A percentile compares a stretch with the other conserved stretches of the same genome.
phyloP scores from a whole-genome alignment of 2,329 filamentous ascomycete genomes.

The Microcyclospora pomicola region DNA sequence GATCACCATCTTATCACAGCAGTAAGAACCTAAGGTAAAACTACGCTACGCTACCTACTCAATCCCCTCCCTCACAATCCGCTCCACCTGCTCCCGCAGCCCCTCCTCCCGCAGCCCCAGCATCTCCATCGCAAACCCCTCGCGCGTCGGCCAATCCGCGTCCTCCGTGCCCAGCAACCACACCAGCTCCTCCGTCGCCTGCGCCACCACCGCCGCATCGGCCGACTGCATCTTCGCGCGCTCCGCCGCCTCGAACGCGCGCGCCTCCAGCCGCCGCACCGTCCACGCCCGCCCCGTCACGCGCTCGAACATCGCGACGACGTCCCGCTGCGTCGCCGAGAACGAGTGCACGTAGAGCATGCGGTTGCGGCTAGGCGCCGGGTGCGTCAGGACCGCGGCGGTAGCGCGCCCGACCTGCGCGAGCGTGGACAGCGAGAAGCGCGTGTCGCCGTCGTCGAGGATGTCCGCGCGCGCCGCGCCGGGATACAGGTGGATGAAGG shows the following conservation, averaged over 20 bases:
- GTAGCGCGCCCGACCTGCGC: conserved; percentile 39
- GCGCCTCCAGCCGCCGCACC: conserved; percentile 27
- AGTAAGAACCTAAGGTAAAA: no score
- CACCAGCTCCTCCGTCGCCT: conserved; percentile 16
- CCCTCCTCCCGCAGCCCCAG: conserved; percentile 29
- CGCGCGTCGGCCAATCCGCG: conserved; percentile 20
- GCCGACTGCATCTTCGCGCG: conserved; percentile 25
- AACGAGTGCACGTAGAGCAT: conserved; percentile 46
- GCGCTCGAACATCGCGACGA: conserved; percentile 41
- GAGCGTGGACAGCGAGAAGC: conserved; percentile 39
- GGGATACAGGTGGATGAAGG: conserved; percentile 40
- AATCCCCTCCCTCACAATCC: conserved; percentile 8
- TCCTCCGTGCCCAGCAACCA: conserved; percentile 19
- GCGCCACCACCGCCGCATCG: conserved; percentile 19
- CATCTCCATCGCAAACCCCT: conserved; percentile 28
- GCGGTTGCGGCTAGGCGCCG: conserved; percentile 42
- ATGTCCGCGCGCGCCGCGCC: conserved; percentile 38
- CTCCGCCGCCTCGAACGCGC: conserved; percentile 19
- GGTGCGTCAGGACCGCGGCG: conserved; percentile 35
- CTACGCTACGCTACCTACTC: no score
- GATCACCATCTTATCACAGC: no score
- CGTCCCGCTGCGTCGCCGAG: conserved; percentile 43
- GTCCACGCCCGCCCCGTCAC: conserved; percentile 35
- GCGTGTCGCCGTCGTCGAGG: conserved; percentile 42
- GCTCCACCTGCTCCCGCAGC: conserved; percentile 25